These are phyloP conservation scores for Diaporthe vexans DNA, from an alignment of 2,329 filamentous ascomycete species.

Conservation along the genomic window DNA sequence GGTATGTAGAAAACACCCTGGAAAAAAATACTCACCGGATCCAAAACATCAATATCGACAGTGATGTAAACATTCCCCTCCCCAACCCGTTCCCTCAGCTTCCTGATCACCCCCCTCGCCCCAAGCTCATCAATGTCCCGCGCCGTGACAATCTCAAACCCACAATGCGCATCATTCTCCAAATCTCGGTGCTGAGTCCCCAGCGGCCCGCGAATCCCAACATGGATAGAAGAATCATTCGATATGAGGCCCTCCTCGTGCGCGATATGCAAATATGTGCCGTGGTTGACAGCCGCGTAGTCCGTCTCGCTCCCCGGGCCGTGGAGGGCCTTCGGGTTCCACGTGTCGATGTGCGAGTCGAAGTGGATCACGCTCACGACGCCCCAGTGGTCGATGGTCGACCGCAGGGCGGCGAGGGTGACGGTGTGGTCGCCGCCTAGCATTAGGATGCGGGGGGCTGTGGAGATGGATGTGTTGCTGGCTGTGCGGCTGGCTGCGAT, in stretches of 20 bases:
- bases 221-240: constrained; percentile 69
- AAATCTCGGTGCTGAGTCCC: constrained; percentile 61
- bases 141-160: constrained; percentile 70
- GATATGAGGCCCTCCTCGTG: constrained; percentile 71
- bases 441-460: constrained; percentile 67
- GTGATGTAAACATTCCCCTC: constrained; percentile 75
- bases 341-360: constrained; percentile 79
- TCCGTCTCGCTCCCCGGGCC: constrained; percentile 71
- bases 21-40: no score
- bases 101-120: constrained; percentile 72
- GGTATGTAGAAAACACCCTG: no score
- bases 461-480: constrained; percentile 59
- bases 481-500: constrained; percentile 48
- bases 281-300: constrained; percentile 72
- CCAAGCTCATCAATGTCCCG: constrained; percentile 81
- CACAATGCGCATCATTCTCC: constrained; percentile 69
- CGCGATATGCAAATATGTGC: constrained; percentile 73
- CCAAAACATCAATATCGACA: constrained; percentile 85
- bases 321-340: constrained; percentile 74
- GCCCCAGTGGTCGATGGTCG: constrained; percentile 70
- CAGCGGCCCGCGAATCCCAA: constrained; percentile 70
- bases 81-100: constrained; percentile 70
- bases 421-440: constrained; percentile 77
- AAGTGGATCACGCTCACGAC: constrained; percentile 75
- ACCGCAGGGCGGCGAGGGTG: constrained; percentile 72